Conservation (phyloP, 305 asterid species). For the Solanum chacoense region DNA sequence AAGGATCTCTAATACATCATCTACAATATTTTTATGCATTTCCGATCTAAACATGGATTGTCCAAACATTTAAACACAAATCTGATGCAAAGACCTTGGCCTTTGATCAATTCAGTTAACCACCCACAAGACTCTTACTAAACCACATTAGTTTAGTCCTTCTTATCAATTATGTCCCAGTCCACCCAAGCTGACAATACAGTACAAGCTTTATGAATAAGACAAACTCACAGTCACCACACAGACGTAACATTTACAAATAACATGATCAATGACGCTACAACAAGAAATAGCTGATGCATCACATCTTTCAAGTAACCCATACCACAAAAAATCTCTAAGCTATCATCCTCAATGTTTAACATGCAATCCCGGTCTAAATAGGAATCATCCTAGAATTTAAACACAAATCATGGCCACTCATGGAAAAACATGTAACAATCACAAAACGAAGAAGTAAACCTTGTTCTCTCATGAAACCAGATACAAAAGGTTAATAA, state of each 20-base stretch:
- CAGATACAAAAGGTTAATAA: background rate
- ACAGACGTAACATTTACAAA: background rate
- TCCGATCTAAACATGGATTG: fast-evolving
- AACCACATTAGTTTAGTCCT: background rate
- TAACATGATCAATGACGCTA: background rate
- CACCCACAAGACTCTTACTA: background rate
- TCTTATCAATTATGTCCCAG: too few species aligned
- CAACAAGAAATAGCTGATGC: background rate
- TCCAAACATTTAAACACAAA: too few species aligned
- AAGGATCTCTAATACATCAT: too few species aligned
- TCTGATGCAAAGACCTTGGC: background rate
- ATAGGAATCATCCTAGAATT: fast-evolving
- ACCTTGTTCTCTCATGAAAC: background rate
- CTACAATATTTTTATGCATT: too few species aligned
- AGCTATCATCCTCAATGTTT: background rate
- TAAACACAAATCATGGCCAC: background rate
- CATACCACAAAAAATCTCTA: background rate
- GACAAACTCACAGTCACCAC: too few species aligned
- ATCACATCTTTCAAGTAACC: background rate
- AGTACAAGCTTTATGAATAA: too few species aligned
- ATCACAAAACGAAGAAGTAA: background rate
- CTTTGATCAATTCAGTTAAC: background rate
- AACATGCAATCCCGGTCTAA: fast-evolving
- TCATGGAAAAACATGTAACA: background rate
- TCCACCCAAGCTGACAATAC: background rate